Evolutionary conservation across 768 basidiomycete genomes (phyloP).

Genomic region (Pleurotus salmoneostramineus): DNA sequence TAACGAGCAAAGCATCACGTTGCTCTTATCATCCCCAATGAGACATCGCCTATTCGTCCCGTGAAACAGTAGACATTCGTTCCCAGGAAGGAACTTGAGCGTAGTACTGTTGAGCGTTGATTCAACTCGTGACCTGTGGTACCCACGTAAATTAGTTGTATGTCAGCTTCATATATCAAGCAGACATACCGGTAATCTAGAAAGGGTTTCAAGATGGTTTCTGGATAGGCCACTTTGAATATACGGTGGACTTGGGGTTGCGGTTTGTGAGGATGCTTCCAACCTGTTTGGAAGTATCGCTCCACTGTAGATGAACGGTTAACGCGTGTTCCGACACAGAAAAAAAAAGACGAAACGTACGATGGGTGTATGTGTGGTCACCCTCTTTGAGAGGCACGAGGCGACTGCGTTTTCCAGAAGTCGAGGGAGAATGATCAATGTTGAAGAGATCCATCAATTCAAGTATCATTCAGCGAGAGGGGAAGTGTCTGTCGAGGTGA

Average conservation of each 20-base stretch:
- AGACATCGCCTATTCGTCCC: slow-evolving; percentile 60
- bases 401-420: slow-evolving; percentile 34
- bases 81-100: slow-evolving; percentile 23
- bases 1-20: slow-evolving; percentile 44
- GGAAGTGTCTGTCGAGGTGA: background rate
- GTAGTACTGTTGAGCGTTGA: background rate
- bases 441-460: slow-evolving; percentile 33
- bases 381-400: slow-evolving; percentile 34
- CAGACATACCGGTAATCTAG: slow-evolving; percentile 39
- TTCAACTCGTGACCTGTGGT: background rate
- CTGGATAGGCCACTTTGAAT: slow-evolving; percentile 47
- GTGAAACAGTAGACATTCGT: slow-evolving; percentile 63
- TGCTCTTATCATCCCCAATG: slow-evolving; percentile 47
- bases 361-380: slow-evolving; percentile 30
- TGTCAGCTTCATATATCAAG: background rate
- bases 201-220: slow-evolving; percentile 39
- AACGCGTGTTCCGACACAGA: background rate
- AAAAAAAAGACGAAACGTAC: slow-evolving; percentile 25
- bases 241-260: slow-evolving; percentile 45
- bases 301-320: slow-evolving; percentile 33
- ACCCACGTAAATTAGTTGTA: background rate
- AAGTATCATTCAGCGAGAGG: slow-evolving; percentile 13
- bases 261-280: slow-evolving; percentile 52
- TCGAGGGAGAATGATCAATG: slow-evolving; percentile 36
- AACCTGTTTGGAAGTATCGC: slow-evolving; percentile 45